Evolutionary conservation across 768 basidiomycete species (phyloP), one percentile per base, ranked within the genome.

Genomic region (Paxillus ammoniavirescens): DNA sequence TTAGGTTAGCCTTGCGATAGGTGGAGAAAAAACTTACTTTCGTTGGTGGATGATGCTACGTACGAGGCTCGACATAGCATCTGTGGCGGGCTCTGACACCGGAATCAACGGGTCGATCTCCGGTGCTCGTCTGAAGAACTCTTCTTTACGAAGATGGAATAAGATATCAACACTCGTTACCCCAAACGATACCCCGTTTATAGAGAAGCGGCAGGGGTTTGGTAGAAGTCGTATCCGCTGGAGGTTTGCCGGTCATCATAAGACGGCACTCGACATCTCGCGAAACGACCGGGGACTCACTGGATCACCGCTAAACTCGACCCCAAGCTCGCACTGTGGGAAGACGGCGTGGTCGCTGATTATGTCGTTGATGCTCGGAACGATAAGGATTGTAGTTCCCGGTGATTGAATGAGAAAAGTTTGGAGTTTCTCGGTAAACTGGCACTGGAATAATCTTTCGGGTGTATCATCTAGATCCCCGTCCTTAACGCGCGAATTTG

Each of bases 91-190:
- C 28, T 83, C 79, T 49, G 81, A 78, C 4, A 72, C 53, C 4
- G 71, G 62, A 4, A 66, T 56, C 9, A 79, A 61, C 1, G 86
- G 67, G 36, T 83, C 82, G 2, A 82, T 73, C 53, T 89, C 90
- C 49, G 80, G 75, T 2, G 83, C 85, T 26, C 81, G 77, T 65
- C 82, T 86, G 57, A 86, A 73, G 53, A 84, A 82, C 66, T 96
- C 91, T 59, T 96, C 89, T 61, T 86, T 91, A 47, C 86, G 82
- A 1, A 98, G 77, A 65, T 97, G 93, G 73, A 94, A 96, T 18
- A 98, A 72, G 0, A 86, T 81, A 67, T 99, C 97, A 23, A 92
- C 83, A 57, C 90, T 91, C n/a, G 82, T 87, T 13, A 82, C 78
- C 3, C 82, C 90, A 60, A 99, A 89, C 4, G 81, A 75, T 43